A percentile compares a stretch with the other conserved stretches of the same genome.
Conservation (phyloP, 495 filamentous ascomycete genomes). For the Schizothecium vesticola region DNA sequence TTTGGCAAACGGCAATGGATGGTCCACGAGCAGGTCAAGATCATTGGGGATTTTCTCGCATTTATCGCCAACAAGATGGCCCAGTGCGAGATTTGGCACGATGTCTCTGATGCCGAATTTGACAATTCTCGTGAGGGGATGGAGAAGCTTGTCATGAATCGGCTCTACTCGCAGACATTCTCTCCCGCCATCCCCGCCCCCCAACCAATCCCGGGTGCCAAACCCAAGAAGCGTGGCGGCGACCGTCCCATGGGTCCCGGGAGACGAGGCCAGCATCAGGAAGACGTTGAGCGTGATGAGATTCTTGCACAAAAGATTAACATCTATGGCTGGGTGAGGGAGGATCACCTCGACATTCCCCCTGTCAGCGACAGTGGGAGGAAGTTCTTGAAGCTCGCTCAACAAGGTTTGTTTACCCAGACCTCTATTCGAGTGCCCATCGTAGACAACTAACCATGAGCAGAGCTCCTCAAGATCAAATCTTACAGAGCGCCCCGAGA, state of each 20-base stretch:
- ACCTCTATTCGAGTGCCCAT: neutral
- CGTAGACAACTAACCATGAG: slow-evolving; percentile 22
- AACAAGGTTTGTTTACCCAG: slow-evolving; percentile 58
- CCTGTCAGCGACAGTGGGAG: slow-evolving; percentile 76
- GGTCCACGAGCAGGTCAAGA: slow-evolving; percentile 99
- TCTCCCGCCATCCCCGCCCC: slow-evolving; percentile 85
- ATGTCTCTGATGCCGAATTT: slow-evolving; percentile 93
- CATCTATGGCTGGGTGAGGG: slow-evolving; percentile 92
- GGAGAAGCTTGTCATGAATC: slow-evolving; percentile 99
- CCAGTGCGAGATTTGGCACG: slow-evolving; percentile 94
- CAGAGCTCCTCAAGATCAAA: slow-evolving; percentile 90
- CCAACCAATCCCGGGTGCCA: slow-evolving; percentile 63
- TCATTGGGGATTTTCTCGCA: slow-evolving; percentile 92
- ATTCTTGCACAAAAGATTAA: slow-evolving; percentile 91
- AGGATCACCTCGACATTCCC: slow-evolving; percentile 92
- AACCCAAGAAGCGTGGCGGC: slow-evolving; percentile 60
- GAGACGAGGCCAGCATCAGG: slow-evolving; percentile 89
- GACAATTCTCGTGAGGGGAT: slow-evolving; percentile 98
- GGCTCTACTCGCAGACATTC: slow-evolving; percentile 93
- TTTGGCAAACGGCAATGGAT: slow-evolving; percentile 99
- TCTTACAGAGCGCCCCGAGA: slow-evolving; percentile 92
- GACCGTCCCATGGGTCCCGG: slow-evolving; percentile 73
- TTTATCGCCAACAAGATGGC: slow-evolving; percentile 99
- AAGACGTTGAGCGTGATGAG: slow-evolving; percentile 95
- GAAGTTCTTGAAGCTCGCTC: slow-evolving; percentile 81